Evolutionary conservation across 345 rosid species (phyloP).

Genomic region (Syzygium grande): DNA sequence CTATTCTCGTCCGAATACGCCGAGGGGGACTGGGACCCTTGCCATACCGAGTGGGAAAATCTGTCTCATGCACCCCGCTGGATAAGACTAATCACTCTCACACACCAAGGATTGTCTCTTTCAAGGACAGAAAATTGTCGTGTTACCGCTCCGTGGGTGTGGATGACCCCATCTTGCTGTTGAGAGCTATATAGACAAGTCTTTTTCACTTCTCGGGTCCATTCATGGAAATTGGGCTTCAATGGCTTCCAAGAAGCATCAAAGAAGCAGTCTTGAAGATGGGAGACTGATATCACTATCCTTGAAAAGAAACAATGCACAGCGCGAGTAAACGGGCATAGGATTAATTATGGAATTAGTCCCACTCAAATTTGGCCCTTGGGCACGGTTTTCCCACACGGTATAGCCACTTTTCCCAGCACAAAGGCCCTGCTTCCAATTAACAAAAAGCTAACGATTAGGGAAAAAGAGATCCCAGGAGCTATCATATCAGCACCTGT

Average conservation of each 20-base stretch:
- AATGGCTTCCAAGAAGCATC: neutral
- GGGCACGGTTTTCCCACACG: neutral
- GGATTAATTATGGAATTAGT: rapidly evolving
- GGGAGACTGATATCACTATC: neutral
- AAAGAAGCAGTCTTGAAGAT: neutral
- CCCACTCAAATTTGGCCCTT: neutral
- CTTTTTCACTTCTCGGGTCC: neutral
- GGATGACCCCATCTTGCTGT: neutral
- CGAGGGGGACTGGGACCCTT: neutral
- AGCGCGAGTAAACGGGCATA: neutral
- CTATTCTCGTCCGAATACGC: neutral
- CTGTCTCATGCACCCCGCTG: neutral
- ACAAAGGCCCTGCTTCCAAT: no score
- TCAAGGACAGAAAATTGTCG: neutral
- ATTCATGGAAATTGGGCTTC: neutral
- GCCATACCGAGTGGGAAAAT: neutral
- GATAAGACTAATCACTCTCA: neutral
- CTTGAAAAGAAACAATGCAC: neutral
- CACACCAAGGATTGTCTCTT: neutral
- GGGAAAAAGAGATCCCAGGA: no score
- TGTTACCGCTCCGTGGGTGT: neutral
- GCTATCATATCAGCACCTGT: no score
- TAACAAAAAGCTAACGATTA: no score
- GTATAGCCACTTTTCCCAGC: neutral
- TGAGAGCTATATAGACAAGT: neutral